phyloP scores from a whole-genome alignment of 176 grass and related monocot genomes.

The Guadua angustifolia region DNA sequence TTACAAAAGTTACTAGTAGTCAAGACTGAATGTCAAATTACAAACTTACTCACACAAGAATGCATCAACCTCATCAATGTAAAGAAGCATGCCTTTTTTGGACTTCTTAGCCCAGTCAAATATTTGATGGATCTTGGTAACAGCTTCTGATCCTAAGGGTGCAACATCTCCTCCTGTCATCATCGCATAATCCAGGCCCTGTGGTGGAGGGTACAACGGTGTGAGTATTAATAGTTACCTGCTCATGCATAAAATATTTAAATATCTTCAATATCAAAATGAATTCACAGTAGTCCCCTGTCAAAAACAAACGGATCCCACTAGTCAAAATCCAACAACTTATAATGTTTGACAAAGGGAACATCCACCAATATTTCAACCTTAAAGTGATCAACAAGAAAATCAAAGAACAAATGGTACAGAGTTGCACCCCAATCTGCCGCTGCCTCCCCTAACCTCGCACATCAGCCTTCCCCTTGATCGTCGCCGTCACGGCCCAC shows the following conservation, averaged over 20 bases:
- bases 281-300: background rate
- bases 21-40: slow-evolving; percentile 16
- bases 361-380: background rate
- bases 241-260: background rate
- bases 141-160: slow-evolving; percentile 82
- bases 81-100: slow-evolving; percentile 80
- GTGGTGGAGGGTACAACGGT: background rate
- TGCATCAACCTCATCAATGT: slow-evolving; percentile 96
- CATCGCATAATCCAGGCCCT: slow-evolving; percentile 97
- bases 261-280: slow-evolving; percentile 37
- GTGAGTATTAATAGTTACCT: slow-evolving; percentile 9
- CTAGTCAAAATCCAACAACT: background rate
- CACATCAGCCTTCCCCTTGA: too few relatives aligned
- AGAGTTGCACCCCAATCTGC: too few relatives aligned
- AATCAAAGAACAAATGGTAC: background rate
- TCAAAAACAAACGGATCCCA: background rate
- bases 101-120: slow-evolving; percentile 98
- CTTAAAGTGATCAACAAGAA: background rate
- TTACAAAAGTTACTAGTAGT: slow-evolving; percentile 6
- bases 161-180: slow-evolving; percentile 96
- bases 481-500: too few relatives aligned
- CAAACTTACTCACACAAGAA: slow-evolving; percentile 95
- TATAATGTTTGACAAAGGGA: background rate
- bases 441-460: too few relatives aligned
- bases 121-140: slow-evolving; percentile 98